These are phyloP conservation scores for Cladosporium sp. DNA, from an alignment of 2,329 filamentous ascomycete genomes.

Conservation along the genomic window DNA sequence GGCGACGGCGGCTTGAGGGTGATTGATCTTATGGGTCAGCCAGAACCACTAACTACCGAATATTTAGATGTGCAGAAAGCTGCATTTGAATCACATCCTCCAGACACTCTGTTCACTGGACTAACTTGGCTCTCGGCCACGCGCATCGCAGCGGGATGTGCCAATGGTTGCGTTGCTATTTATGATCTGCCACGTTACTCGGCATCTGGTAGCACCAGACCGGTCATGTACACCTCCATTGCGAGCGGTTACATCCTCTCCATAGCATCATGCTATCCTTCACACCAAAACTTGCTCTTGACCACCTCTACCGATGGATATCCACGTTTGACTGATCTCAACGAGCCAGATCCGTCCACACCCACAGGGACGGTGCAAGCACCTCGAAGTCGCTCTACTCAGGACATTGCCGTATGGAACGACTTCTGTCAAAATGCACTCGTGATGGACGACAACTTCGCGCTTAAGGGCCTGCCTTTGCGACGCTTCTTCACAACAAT, in stretches of 20 bases:
- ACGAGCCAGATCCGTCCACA: constrained; percentile 41
- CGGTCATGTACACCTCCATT: constrained; percentile 41
- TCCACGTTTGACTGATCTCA: constrained; percentile 51
- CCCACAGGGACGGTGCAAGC: constrained; percentile 42
- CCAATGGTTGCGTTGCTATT: constrained; percentile 54
- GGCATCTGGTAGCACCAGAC: constrained; percentile 36
- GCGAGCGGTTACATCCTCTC: constrained; percentile 46
- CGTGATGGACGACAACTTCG: constrained; percentile 52
- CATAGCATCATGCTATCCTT: constrained; percentile 50
- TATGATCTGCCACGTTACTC: constrained; percentile 43
- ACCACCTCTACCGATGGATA: constrained; percentile 54
- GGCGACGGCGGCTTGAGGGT: constrained; percentile 55
- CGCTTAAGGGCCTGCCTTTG: constrained; percentile 45
- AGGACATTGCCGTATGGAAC: constrained; percentile 49
- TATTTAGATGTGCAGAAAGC: constrained; percentile 43
- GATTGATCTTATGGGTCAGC: constrained; percentile 44
- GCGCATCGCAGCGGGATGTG: constrained; percentile 52
- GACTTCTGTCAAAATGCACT: constrained; percentile 53
- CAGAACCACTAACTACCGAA: constrained; percentile 7
- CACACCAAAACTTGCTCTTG: constrained; percentile 49
- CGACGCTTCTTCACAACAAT: constrained; percentile 50
- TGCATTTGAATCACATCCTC: constrained; percentile 48
- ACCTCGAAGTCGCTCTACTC: constrained; percentile 48
- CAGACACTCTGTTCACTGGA: constrained; percentile 53
- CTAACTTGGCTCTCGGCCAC: constrained; percentile 55